Percentiles rank a stretch among this genome's conserved stretches.
Evolutionary conservation across 352 stramenopile genomes (phyloP).

Genomic region (Phytophthora idaei): DNA sequence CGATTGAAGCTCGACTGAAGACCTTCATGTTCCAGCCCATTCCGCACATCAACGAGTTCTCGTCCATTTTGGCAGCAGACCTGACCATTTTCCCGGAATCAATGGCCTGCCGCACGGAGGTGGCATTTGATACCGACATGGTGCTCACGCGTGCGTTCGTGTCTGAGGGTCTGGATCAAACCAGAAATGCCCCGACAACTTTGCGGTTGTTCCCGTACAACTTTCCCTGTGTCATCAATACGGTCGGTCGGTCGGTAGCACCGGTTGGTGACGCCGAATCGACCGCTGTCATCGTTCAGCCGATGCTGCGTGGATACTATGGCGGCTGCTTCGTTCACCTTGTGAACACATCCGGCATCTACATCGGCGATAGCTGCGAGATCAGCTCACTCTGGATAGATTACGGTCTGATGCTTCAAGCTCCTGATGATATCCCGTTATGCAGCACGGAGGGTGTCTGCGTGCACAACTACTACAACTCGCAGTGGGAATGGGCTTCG

Average conservation of each 20-base stretch:
- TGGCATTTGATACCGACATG: conserved; percentile 21
- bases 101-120: conserved; percentile 22
- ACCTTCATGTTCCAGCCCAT: conserved; percentile 49
- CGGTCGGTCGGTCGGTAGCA: conserved; percentile 19
- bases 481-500: conserved; percentile 38
- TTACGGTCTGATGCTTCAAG: conserved; percentile 43
- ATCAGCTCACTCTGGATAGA: conserved; percentile 39
- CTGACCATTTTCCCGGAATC: conserved; percentile 43
- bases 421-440: conserved; percentile 37
- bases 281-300: conserved; percentile 29
- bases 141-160: conserved; percentile 32
- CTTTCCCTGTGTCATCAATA: conserved; percentile 37
- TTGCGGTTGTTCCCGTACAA: conserved; percentile 45
- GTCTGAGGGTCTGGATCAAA: conserved; percentile 37
- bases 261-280: conserved; percentile 17
- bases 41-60: conserved; percentile 38
- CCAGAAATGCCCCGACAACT: conserved; percentile 38
- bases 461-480: conserved; percentile 45
- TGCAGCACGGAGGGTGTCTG: conserved; percentile 35
- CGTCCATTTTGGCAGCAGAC: conserved; percentile 39
- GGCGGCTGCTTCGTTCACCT: conserved; percentile 39
- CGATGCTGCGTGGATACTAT: conserved; percentile 41
- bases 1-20: conserved; percentile 33
- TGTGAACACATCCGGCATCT: conserved; percentile 39
- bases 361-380: conserved; percentile 32